Percentiles rank a stretch among this genome's conserved stretches.
Conservation (phyloP, 164 flowering plant genomes). For the Litsea cubeba region DNA sequence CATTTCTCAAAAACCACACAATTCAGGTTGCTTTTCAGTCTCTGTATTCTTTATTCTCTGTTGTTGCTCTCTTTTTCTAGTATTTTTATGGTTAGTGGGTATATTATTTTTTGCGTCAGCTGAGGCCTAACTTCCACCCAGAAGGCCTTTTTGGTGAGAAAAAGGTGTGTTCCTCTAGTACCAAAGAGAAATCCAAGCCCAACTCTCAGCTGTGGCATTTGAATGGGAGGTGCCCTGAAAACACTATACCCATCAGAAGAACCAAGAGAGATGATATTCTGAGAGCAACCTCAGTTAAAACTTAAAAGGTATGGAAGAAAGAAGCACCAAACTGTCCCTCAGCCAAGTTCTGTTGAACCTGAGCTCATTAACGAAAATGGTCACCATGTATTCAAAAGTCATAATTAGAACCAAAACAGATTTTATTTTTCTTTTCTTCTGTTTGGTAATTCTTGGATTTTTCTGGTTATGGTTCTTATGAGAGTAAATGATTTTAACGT, state of each 20-base stretch:
- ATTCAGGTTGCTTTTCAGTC: conserved; percentile 54
- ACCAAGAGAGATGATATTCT: conserved; percentile 72
- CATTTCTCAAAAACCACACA: conserved; percentile 81
- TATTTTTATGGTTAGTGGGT: not conserved
- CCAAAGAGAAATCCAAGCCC: conserved; percentile 25
- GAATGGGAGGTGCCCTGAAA: conserved; percentile 77
- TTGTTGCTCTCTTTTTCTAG: conserved; percentile 1
- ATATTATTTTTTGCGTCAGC: conserved; percentile 26
- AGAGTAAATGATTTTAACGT: no score
- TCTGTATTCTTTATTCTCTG: not conserved
- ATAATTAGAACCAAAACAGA: not conserved
- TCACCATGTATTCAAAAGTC: conserved; percentile 58
- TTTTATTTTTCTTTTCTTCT: conserved; percentile 5
- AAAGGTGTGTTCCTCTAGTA: conserved; percentile 34
- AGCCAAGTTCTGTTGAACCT: conserved; percentile 81
- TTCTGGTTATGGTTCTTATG: not conserved
- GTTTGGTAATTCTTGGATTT: conserved; percentile 4
- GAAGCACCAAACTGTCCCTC: conserved; percentile 61
- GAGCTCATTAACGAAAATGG: conserved; percentile 73
- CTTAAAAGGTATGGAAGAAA: conserved; percentile 76
- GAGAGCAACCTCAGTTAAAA: conserved; percentile 67
- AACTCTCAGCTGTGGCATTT: conserved; percentile 73
- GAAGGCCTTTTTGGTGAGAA: conserved; percentile 68
- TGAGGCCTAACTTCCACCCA: conserved; percentile 76
- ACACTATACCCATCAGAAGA: conserved; percentile 81